These are phyloP conservation scores for Tetrapisispora pingtungensis DNA, from an alignment of 805 yeast genomes.

Conservation along the genomic window DNA sequence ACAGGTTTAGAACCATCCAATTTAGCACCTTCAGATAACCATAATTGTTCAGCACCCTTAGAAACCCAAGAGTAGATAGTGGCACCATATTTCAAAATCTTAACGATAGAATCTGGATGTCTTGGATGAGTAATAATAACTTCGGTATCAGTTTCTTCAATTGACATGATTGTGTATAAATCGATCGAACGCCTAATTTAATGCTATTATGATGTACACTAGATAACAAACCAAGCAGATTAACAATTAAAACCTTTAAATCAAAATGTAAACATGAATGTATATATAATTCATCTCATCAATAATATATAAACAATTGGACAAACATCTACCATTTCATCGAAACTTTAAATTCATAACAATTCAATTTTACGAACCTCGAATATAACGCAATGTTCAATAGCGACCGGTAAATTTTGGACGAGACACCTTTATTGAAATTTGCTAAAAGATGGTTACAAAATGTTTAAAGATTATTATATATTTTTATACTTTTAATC, in stretches of 20 bases:
- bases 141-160: conserved; percentile 54
- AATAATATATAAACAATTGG: too few species aligned
- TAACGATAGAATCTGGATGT: conserved; percentile 44
- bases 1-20: conserved; percentile 91
- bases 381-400: background rate
- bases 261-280: too few species aligned
- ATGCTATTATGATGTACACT: too few species aligned
- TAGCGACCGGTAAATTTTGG: too few species aligned
- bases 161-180: conserved; percentile 34
- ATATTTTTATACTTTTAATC: too few species aligned
- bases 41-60: conserved; percentile 66
- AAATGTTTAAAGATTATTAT: too few species aligned
- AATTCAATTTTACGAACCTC: background rate
- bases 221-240: too few species aligned
- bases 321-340: too few species aligned
- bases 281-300: too few species aligned
- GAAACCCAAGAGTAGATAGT: conserved; percentile 75
- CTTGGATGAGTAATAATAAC: conserved; percentile 52
- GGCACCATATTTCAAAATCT: conserved; percentile 79
- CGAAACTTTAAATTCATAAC: too few species aligned
- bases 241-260: too few species aligned
- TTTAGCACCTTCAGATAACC: conserved; percentile 70
- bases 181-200: too few species aligned
- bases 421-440: background rate
- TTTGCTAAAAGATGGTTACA: background rate